Conservation (phyloP, 345 rosid species). For the Gossypium ekmanianum region DNA sequence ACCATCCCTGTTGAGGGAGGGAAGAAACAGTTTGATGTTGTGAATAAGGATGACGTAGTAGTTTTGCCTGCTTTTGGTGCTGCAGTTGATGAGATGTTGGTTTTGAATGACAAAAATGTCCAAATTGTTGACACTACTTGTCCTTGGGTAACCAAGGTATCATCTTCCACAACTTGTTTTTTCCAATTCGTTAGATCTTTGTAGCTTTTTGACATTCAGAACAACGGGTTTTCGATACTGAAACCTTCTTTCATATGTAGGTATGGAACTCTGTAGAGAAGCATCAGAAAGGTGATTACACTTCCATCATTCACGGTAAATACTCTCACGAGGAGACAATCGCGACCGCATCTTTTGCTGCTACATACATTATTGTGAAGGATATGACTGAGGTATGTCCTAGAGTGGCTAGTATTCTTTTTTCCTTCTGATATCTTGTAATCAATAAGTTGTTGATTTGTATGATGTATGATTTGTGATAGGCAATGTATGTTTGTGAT, state of each 20-base stretch:
- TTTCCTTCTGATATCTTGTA: background rate
- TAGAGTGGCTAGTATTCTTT: background rate
- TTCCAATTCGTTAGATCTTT: background rate
- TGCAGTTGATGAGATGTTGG: conserved; percentile 84
- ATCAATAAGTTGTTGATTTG: background rate
- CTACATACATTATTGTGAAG: conserved; percentile 71
- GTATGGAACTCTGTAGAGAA: conserved; percentile 92
- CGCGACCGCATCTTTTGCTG: conserved; percentile 92
- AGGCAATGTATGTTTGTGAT: conserved; percentile 94
- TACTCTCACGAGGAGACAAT: conserved; percentile 84
- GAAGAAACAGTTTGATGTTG: conserved; percentile 73
- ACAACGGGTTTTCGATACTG: background rate
- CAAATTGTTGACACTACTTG: conserved; percentile 97
- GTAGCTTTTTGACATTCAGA: background rate
- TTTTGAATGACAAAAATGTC: conserved; percentile 51
- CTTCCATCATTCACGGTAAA: conserved; percentile 92
- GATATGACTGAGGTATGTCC: conserved; percentile 68
- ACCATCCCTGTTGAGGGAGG: conserved; percentile 61
- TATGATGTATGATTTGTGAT: conserved; percentile 11
- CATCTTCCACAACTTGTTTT: background rate
- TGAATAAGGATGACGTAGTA: conserved; percentile 76
- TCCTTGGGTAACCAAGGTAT: conserved; percentile 97
- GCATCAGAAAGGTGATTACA: conserved; percentile 88
- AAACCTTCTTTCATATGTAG: conserved; percentile 28
- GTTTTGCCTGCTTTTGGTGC: conserved; percentile 96